A percentile compares a stretch with the other conserved stretches of the same genome.
phyloP scores from a whole-genome alignment of 2,329 filamentous ascomycete genomes.

The Aspergillus intermedius region DNA sequence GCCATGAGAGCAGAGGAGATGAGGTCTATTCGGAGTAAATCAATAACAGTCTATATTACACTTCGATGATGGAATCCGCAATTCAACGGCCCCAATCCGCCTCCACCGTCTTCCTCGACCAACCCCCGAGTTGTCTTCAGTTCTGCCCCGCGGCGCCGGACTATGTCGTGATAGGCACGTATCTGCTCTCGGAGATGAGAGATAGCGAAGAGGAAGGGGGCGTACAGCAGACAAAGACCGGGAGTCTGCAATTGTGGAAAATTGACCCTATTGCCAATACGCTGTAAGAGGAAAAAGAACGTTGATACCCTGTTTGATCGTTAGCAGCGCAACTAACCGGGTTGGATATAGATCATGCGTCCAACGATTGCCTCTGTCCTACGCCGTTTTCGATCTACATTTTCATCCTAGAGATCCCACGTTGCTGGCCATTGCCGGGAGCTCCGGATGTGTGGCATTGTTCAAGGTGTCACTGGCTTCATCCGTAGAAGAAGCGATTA shows the following conservation, averaged over 20 bases:
- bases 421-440: constrained; percentile 69
- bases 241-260: constrained; percentile 64
- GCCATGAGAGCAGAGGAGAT: too few relatives aligned
- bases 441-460: constrained; percentile 49
- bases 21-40: too few relatives aligned
- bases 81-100: constrained; percentile 24
- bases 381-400: constrained; percentile 77
- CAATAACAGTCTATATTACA: background rate
- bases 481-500: constrained; percentile 16
- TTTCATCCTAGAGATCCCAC: constrained; percentile 58
- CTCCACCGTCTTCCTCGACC: constrained; percentile 33
- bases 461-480: constrained; percentile 25
- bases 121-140: constrained; percentile 41
- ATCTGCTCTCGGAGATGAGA: constrained; percentile 52
- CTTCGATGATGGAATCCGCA: background rate
- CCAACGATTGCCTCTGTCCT: constrained; percentile 58
- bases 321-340: constrained; percentile 5
- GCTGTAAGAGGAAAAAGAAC: constrained; percentile 19
- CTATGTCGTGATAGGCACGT: constrained; percentile 76
- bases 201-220: constrained; percentile 19
- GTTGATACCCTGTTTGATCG: background rate
- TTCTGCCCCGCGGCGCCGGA: constrained; percentile 45
- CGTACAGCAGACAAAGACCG: constrained; percentile 58
- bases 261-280: constrained; percentile 33
- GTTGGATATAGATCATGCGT: constrained; percentile 43